phyloP scores from a whole-genome alignment of 768 basidiomycete genomes.

The Podaxis rugospora region DNA sequence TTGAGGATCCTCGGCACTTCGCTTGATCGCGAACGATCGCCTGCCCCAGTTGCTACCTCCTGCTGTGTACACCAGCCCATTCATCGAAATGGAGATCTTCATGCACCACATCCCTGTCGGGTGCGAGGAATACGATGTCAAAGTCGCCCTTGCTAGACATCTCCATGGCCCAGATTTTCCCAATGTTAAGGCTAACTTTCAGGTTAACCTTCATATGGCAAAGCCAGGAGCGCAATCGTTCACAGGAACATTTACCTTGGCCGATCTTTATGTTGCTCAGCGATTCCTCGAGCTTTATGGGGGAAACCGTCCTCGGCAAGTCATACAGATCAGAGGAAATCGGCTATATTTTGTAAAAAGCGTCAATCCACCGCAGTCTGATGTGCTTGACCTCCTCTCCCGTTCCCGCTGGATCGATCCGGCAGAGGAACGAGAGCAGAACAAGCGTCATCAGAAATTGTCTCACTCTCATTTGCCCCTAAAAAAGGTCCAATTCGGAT shows the following conservation, averaged over 20 bases:
- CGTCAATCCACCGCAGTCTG: conserved; percentile 17
- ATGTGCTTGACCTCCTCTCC: conserved; percentile 33
- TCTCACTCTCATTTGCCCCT: conserved; percentile 24
- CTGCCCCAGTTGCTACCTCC: not conserved
- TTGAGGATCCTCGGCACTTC: not conserved
- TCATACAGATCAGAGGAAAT: conserved; percentile 23
- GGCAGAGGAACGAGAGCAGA: conserved; percentile 25
- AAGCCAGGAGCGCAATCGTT: conserved; percentile 29
- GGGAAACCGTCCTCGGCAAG: not conserved
- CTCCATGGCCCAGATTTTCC: conserved; percentile 42
- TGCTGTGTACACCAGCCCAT: not conserved
- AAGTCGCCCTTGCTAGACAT: conserved; percentile 32
- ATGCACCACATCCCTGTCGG: conserved; percentile 31
- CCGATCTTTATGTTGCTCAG: conserved; percentile 33
- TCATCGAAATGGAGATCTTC: conserved; percentile 31
- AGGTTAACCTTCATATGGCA: conserved; percentile 39
- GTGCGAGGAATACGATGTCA: conserved; percentile 25
- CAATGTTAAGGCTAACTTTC: conserved; percentile 41
- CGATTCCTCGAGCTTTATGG: conserved; percentile 39
- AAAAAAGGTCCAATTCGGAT: conserved; percentile 47
- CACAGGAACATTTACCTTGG: conserved; percentile 45
- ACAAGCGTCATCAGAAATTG: conserved; percentile 25
- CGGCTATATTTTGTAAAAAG: conserved; percentile 28
- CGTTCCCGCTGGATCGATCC: conserved; percentile 39
- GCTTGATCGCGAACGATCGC: not conserved